Percentiles rank a stretch among this genome's conserved stretches.
phyloP scores from a whole-genome alignment of 75 land plant genomes.

The Picea glauca region DNA sequence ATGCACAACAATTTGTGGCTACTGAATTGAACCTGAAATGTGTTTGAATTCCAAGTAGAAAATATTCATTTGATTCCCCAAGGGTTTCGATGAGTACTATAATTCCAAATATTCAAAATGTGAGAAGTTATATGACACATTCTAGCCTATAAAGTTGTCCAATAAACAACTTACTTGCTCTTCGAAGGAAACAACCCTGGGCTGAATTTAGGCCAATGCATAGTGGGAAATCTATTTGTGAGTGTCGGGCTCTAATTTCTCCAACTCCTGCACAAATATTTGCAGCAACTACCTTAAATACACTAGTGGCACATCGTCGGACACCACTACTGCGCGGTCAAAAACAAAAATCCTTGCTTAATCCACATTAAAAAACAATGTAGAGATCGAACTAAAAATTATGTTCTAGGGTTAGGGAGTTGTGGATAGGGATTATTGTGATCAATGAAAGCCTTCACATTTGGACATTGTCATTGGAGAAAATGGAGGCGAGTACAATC shows the following conservation, averaged over 20 bases:
- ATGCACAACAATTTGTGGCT: too few relatives aligned
- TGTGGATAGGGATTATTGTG: slow-evolving; percentile 46
- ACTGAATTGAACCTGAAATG: too few relatives aligned
- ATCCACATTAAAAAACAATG: background rate
- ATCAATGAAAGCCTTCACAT: slow-evolving; percentile 88
- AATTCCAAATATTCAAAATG: too few relatives aligned
- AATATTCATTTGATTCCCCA: too few relatives aligned
- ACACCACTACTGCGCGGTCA: slow-evolving; percentile 60
- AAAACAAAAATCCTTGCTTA: background rate
- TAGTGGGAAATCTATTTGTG: slow-evolving; percentile 93
- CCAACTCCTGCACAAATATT: slow-evolving; percentile 81
- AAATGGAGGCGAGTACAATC: slow-evolving; percentile 71
- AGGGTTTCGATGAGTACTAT: too few relatives aligned
- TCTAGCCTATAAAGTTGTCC: too few relatives aligned
- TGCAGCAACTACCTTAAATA: slow-evolving; percentile 87
- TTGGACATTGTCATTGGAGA: slow-evolving; percentile 67
- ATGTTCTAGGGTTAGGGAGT: background rate
- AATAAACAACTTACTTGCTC: slow-evolving; percentile 61
- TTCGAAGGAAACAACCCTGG: slow-evolving; percentile 97
- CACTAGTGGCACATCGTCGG: slow-evolving; percentile 93
- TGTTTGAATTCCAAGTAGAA: too few relatives aligned
- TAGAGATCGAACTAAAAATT: background rate
- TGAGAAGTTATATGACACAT: too few relatives aligned
- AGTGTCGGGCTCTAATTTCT: slow-evolving; percentile 64
- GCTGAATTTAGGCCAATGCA: slow-evolving; percentile 85